Evolutionary conservation across 1,284 basidiomycete genomes (phyloP).

Genomic region (Boletus smithii): DNA sequence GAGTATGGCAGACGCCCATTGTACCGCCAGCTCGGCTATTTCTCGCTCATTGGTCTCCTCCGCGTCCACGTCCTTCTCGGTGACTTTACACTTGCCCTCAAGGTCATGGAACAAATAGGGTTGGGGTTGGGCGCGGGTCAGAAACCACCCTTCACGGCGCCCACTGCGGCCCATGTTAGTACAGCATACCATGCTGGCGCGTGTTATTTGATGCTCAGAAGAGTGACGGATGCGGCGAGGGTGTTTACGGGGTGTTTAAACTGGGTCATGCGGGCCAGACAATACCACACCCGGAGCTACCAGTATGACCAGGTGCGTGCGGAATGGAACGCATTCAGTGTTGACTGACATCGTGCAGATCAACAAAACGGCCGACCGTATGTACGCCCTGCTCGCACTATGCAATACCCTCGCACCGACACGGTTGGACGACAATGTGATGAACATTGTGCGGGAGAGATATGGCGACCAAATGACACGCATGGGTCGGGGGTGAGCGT

Average conservation of each 20-base stretch:
- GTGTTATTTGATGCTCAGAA: constrained; percentile 92
- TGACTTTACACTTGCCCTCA: constrained; percentile 93
- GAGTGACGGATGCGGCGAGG: constrained; percentile 94
- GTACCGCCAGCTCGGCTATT: constrained; percentile 97
- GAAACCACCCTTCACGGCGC: constrained; percentile 84
- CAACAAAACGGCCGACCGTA: constrained; percentile 94
- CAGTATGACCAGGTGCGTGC: constrained; percentile 86
- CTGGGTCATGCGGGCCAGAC: constrained; percentile 89
- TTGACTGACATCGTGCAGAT: constrained; percentile 51
- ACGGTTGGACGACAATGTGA: constrained; percentile 91
- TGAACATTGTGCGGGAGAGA: constrained; percentile 89
- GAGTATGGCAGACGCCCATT: constrained; percentile 89
- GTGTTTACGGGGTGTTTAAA: constrained; percentile 91
- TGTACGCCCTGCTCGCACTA: constrained; percentile 95
- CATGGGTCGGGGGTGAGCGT: constrained; percentile 74
- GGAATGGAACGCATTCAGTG: neutral
- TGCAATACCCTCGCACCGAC: constrained; percentile 90
- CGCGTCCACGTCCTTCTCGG: constrained; percentile 95
- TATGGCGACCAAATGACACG: constrained; percentile 89
- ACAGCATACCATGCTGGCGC: constrained; percentile 96
- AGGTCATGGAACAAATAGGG: constrained; percentile 93
- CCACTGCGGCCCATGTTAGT: constrained; percentile 92
- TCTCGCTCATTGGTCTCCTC: constrained; percentile 91
- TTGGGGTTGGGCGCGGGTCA: constrained; percentile 85
- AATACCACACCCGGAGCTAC: constrained; percentile 94